A percentile compares a stretch with the other conserved stretches of the same genome.
Conservation (phyloP, 1,284 basidiomycete species). For the Ganoderma sp. region DNA sequence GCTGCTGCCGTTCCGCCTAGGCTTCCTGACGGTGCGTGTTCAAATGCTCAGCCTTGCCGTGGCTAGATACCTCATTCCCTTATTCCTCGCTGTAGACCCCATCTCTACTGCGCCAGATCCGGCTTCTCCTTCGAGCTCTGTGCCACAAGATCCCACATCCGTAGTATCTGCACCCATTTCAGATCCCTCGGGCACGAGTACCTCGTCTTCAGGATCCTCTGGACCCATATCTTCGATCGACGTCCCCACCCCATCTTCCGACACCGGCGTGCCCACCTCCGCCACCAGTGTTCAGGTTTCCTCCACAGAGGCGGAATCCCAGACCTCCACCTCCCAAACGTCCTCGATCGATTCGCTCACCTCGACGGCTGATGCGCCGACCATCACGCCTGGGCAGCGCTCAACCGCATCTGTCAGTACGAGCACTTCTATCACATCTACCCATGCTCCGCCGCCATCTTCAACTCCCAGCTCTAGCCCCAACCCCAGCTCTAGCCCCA, state of each 20-base stretch:
- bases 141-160: background rate
- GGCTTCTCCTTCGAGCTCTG: background rate
- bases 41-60: no score
- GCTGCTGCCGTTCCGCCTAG: slow-evolving; percentile 15
- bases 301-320: background rate
- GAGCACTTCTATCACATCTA: background rate
- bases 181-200: background rate
- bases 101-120: background rate
- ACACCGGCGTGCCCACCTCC: background rate
- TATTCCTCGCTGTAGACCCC: background rate
- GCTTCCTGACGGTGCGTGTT: slow-evolving; percentile 14
- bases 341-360: slow-evolving; percentile 12
- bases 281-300: background rate
- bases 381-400: slow-evolving; percentile 12
- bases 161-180: background rate
- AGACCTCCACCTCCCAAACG: background rate
- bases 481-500: slow-evolving; percentile 7
- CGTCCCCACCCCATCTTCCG: background rate
- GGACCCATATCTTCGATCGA: background rate
- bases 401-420: slow-evolving; percentile 12
- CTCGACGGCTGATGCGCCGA: background rate
- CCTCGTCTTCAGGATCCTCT: background rate
- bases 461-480: background rate
- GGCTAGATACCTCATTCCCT: background rate
- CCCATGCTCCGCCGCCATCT: slow-evolving; percentile 1